Evolutionary conservation across 352 stramenopile species (phyloP).

Genomic region (Pythium folliculosum): DNA sequence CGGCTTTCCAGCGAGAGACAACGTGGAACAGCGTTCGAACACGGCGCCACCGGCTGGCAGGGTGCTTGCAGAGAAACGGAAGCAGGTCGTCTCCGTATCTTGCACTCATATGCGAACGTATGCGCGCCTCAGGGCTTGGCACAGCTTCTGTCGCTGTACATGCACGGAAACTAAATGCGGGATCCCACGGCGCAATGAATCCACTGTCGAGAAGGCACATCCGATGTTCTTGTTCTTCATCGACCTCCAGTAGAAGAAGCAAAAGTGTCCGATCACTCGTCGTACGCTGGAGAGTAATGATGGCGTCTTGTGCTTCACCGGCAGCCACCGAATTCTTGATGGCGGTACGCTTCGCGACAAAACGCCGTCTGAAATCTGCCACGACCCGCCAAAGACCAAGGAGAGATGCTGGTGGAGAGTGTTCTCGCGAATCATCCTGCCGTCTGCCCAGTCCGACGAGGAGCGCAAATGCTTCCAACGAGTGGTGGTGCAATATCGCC

Average conservation of each 20-base stretch:
- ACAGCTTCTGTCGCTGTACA: constrained; percentile 11
- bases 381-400: constrained; percentile 49
- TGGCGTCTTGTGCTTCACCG: neutral
- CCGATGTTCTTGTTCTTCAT: constrained; percentile 29
- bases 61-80: constrained; percentile 23
- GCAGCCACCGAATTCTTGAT: constrained; percentile 22
- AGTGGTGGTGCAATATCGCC: constrained; percentile 58
- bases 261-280: constrained; percentile 23
- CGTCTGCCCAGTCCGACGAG: constrained; percentile 29
- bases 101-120: constrained; percentile 23
- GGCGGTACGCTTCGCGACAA: constrained; percentile 25
- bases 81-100: constrained; percentile 6
- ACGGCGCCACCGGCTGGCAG: constrained; percentile 23
- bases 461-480: constrained; percentile 31
- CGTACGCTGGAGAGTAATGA: constrained; percentile 1
- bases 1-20: constrained; percentile 20
- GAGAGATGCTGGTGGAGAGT: constrained; percentile 26
- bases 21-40: constrained; percentile 28
- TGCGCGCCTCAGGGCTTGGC: neutral
- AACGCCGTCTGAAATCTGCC: constrained; percentile 42
- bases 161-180: constrained; percentile 16
- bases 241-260: constrained; percentile 18
- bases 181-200: constrained; percentile 28
- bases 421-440: neutral
- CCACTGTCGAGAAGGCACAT: constrained; percentile 28